Evolutionary conservation across 202 grass and related monocot species (phyloP).

Genomic region (Setaria italica): DNA sequence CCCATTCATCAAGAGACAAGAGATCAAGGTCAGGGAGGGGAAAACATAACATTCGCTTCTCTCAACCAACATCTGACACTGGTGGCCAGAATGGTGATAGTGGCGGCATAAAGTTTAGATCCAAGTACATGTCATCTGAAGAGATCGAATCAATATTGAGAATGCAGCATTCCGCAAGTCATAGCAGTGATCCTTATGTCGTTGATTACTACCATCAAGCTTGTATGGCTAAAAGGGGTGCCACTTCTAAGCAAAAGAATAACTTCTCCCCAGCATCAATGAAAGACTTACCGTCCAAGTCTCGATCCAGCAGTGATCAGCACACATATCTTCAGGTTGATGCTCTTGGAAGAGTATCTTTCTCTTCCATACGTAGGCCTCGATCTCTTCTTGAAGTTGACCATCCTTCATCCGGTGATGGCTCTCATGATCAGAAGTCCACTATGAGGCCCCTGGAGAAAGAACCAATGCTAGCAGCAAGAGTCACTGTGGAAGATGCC

Average conservation of each 20-base stretch:
- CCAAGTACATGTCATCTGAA: constrained; percentile 98
- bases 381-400: constrained; percentile 87
- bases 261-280: constrained; percentile 72
- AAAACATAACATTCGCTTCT: constrained; percentile 72
- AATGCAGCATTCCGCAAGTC: constrained; percentile 92
- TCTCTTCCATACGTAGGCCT: constrained; percentile 91
- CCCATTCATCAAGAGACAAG: constrained; percentile 68
- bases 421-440: constrained; percentile 72
- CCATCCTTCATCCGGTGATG: constrained; percentile 50
- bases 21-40: constrained; percentile 79
- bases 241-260: constrained; percentile 62
- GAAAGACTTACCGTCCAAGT: constrained; percentile 90
- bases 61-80: constrained; percentile 69
- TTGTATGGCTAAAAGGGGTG: constrained; percentile 81
- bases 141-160: constrained; percentile 95
- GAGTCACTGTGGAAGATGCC: constrained; percentile 92
- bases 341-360: constrained; percentile 74
- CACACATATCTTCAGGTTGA: constrained; percentile 92
- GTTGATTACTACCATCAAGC: constrained; percentile 99
- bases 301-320: constrained; percentile 69
- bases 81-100: constrained; percentile 71
- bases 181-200: constrained; percentile 91
- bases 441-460: constrained; percentile 77
- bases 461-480: constrained; percentile 84
- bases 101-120: constrained; percentile 70